Conservation (phyloP, 768 basidiomycete species). For the Boletellus emodensis region DNA sequence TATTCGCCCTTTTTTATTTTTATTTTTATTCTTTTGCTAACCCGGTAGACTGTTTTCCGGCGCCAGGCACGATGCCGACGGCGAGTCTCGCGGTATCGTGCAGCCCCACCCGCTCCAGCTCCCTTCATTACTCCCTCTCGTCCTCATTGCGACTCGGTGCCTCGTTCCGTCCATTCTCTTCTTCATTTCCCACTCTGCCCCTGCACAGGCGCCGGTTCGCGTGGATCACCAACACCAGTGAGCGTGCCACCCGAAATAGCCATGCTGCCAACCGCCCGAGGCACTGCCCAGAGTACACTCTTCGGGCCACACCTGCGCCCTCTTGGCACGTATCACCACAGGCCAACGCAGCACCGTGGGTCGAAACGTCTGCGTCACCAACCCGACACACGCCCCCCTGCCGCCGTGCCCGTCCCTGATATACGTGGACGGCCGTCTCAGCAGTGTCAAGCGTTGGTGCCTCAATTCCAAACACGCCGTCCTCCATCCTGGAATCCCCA, state of each 20-base stretch:
- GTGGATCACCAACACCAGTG: conserved; percentile 13
- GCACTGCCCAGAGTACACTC: conserved; percentile 8
- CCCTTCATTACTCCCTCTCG: conserved; percentile 3
- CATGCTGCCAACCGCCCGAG: not conserved
- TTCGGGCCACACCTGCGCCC: not conserved
- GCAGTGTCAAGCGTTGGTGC: not conserved
- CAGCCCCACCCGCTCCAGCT: not conserved
- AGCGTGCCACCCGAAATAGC: not conserved
- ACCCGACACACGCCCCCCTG: not conserved
- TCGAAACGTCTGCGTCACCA: not conserved
- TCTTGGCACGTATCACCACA: not conserved
- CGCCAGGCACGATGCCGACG: not conserved
- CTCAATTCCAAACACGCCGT: conserved; percentile 3
- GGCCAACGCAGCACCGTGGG: conserved; percentile 4
- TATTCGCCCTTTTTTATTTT: conserved; percentile 6
- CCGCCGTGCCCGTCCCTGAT: conserved; percentile 5
- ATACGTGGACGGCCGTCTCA: not conserved
- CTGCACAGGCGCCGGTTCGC: conserved; percentile 7
- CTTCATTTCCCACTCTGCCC: not conserved
- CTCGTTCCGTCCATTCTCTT: not conserved
- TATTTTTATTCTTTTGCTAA: not conserved
- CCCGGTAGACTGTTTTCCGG: not conserved
- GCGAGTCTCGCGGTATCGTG: no score
- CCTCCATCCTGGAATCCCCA: not conserved
- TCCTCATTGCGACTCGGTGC: conserved; percentile 6